Percentiles rank a stretch among this genome's conserved stretches.
Conservation (phyloP, 2,329 filamentous ascomycete species). For the Ceratocystis diversiconidia region DNA sequence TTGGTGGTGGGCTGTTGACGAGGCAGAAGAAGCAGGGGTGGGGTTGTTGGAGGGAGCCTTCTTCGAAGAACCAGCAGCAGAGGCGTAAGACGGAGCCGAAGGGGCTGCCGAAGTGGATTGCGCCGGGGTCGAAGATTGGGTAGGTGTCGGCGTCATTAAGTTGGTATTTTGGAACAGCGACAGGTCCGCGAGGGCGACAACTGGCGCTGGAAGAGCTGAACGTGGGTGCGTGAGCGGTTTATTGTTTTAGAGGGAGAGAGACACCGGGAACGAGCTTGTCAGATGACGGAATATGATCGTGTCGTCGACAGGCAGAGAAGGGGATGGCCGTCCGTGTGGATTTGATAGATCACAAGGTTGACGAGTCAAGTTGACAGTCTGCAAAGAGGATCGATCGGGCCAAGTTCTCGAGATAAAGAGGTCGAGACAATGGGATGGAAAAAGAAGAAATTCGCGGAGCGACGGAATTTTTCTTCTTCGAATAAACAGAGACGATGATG, state of each 20-base stretch:
- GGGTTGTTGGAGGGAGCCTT: constrained; percentile 40
- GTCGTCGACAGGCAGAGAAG: background rate
- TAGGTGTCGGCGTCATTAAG: constrained; percentile 42
- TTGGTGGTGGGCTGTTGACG: constrained; percentile 39
- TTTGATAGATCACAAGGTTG: too few species aligned
- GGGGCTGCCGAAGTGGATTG: constrained; percentile 40
- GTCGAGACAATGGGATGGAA: too few species aligned
- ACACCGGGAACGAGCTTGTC: background rate
- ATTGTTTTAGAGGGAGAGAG: background rate
- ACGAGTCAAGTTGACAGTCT: too few species aligned
- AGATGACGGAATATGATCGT: background rate
- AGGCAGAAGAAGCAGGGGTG: background rate
- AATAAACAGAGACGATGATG: too few species aligned
- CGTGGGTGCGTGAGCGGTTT: constrained; percentile 11
- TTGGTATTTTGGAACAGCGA: constrained; percentile 19
- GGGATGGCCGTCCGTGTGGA: too few species aligned
- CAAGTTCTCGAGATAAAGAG: too few species aligned
- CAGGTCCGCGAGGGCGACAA: constrained; percentile 18
- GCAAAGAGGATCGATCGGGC: too few species aligned
- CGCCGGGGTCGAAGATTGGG: constrained; percentile 42
- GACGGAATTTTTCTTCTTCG: too few species aligned
- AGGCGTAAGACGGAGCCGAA: constrained; percentile 51
- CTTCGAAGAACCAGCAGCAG: constrained; percentile 48
- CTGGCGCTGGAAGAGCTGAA: constrained; percentile 17
- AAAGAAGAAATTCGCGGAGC: too few species aligned